Evolutionary conservation across 106 monocot genomes (phyloP).

Genomic region (Alisma plantagoaquatica): DNA sequence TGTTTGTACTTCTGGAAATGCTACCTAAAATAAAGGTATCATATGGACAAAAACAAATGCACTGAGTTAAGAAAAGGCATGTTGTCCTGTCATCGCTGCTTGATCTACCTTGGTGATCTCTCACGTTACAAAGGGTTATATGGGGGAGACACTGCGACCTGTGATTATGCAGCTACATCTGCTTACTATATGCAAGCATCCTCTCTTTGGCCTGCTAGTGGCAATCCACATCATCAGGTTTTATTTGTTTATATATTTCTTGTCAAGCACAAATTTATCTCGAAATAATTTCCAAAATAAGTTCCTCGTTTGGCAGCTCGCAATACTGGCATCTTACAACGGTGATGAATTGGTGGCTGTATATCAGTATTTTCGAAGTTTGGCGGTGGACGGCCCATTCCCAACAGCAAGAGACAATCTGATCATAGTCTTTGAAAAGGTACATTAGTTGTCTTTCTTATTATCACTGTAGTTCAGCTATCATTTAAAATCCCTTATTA

Average conservation of each 20-base stretch:
- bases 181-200: conserved; percentile 83
- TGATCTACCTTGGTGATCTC: conserved; percentile 97
- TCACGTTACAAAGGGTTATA: conserved; percentile 89
- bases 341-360: conserved; percentile 60
- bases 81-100: conserved; percentile 80
- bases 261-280: not conserved
- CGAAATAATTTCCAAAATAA: not conserved
- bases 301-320: conserved; percentile 52
- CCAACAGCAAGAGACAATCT: conserved; percentile 90
- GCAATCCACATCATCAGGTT: conserved; percentile 98
- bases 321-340: conserved; percentile 79
- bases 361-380: conserved; percentile 90
- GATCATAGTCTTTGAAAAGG: conserved; percentile 97
- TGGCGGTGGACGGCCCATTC: conserved; percentile 81
- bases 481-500: too few species aligned
- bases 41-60: conserved; percentile 62
- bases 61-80: conserved; percentile 60
- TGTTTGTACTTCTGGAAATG: too few species aligned
- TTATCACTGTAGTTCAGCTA: too few species aligned
- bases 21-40: too few species aligned
- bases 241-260: not conserved
- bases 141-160: conserved; percentile 62
- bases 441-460: conserved; percentile 19
- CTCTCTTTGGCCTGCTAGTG: conserved; percentile 70
- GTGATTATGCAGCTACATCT: conserved; percentile 73